Base-by-base conservation (phyloP, 2,329 filamentous ascomycete species). In the Claviceps capensis region DNA sequence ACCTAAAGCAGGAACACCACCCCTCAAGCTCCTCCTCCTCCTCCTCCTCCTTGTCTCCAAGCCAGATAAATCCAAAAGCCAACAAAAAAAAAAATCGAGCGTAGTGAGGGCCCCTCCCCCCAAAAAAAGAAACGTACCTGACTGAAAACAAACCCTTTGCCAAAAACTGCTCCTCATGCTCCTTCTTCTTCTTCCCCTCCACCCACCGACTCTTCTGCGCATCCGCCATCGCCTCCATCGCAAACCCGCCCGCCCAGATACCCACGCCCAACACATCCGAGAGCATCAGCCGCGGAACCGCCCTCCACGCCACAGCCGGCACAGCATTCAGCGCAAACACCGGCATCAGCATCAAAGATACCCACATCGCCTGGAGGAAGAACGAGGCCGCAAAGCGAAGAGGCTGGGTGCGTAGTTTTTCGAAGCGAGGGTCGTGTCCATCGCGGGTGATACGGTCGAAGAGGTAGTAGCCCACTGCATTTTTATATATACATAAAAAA, bases 91-190 rank as follows among this genome's bases (percentile, higher is more conserved):
- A 22, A 46, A 45, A 40, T 16, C 45, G 26, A 26, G 43, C 17
- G 48, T 14, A 14, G 7, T 11, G 13, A 8, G 22, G 38, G n/a
- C 11, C 23, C 36, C 19, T 2, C 19, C 19, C 19, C 19, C 19
- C 26, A 7, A 8, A 9, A 30, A 4, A 30, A 9, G 9, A 30
- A 30, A 30, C 8, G 9, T 30, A 30, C 26, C 26, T 30, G 26
- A 30, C 26, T 30, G 23, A 30, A 43, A 43, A 43, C 22, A 23
- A 23, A 6, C 42, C 42, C 14, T 14, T 13, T 14, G 44, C 26
- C 55, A 86, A 62, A 59, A 86, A 86, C 46, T 79, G 74, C 64
- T 86, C 82, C 23, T 77, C 75, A 55, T 87, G 83, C 59, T 77
- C 71, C 72, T 86, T 86, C 47, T 72, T 69, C 59, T 76, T 76